Conservation (phyloP, 2,329 filamentous ascomycete species). For the Alternaria alternata region DNA sequence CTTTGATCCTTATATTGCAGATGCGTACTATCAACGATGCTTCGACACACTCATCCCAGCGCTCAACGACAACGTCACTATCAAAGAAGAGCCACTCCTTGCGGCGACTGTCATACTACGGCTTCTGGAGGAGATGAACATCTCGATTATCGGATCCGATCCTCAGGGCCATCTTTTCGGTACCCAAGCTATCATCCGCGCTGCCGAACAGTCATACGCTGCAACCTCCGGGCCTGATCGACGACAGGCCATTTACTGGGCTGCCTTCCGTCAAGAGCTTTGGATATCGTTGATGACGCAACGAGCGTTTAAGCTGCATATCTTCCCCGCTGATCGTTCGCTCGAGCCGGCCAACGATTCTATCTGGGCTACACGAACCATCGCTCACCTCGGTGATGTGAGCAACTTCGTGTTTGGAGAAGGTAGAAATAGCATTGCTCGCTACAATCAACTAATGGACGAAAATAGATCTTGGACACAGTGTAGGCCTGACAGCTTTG, state of each 20-base stretch:
- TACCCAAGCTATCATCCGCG: constrained; percentile 49
- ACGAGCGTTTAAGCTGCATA: constrained; percentile 47
- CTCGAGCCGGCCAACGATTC: constrained; percentile 52
- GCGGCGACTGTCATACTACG: constrained; percentile 54
- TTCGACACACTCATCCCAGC: constrained; percentile 53
- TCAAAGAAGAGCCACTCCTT: constrained; percentile 52
- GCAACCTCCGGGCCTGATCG: constrained; percentile 43
- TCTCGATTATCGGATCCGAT: constrained; percentile 47
- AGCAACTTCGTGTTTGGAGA: constrained; percentile 49
- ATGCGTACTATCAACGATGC: constrained; percentile 54
- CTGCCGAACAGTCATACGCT: constrained; percentile 45
- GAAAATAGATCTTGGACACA: constrained; percentile 47
- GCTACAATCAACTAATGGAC: constrained; percentile 44
- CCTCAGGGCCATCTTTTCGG: constrained; percentile 51
- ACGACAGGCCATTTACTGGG: constrained; percentile 50
- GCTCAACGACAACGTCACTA: constrained; percentile 50
- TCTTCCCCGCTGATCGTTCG: constrained; percentile 51
- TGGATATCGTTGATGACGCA: constrained; percentile 51
- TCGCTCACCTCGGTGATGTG: constrained; percentile 50
- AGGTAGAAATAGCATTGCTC: constrained; percentile 40
- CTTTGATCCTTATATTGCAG: constrained; percentile 53
- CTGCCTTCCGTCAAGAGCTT: constrained; percentile 49
- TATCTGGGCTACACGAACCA: constrained; percentile 54
- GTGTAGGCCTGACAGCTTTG: constrained; percentile 45
- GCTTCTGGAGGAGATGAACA: constrained; percentile 54